A percentile compares a stretch with the other conserved stretches of the same genome.
Evolutionary conservation across 1,284 basidiomycete species (phyloP).

Genomic region (Sporisorium scitamineum): DNA sequence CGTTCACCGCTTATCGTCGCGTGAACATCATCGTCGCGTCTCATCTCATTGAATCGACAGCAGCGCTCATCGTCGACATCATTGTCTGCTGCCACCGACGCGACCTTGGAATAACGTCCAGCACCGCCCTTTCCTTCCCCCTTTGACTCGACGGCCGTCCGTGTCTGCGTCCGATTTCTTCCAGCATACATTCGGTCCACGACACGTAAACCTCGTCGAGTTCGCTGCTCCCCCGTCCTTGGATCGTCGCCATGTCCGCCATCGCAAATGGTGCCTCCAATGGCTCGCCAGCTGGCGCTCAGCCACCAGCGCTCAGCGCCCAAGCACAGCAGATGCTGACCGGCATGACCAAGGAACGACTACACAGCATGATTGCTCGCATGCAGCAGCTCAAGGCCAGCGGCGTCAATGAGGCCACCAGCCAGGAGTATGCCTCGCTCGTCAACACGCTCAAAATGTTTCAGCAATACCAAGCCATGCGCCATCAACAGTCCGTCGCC

Average conservation of each 20-base stretch:
- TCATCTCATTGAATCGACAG: constrained; percentile 1
- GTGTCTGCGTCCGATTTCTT: no score
- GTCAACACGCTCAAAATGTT: constrained; percentile 64
- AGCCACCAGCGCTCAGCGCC: constrained; percentile 40
- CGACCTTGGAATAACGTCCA: constrained; percentile 3
- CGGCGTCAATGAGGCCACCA: constrained; percentile 69
- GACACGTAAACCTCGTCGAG: background rate
- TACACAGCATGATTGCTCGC: constrained; percentile 64
- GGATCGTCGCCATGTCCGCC: constrained; percentile 35
- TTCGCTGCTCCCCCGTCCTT: background rate
- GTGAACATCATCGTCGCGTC: constrained; percentile 24
- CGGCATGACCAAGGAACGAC: constrained; percentile 66
- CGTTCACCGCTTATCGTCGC: constrained; percentile 20
- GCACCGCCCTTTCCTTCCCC: constrained; percentile 3
- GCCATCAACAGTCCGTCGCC: constrained; percentile 61
- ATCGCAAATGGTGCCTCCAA: constrained; percentile 48
- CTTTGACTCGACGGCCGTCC: background rate
- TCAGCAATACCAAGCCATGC: constrained; percentile 65
- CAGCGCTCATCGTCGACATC: background rate
- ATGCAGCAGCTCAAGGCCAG: constrained; percentile 69
- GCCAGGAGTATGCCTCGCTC: constrained; percentile 68
- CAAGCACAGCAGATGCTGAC: constrained; percentile 62
- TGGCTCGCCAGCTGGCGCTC: constrained; percentile 28
- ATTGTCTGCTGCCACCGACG: constrained; percentile 1
- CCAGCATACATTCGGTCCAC: background rate